phyloP scores from a whole-genome alignment of 441 rosid species.

The Populus hybrid region DNA sequence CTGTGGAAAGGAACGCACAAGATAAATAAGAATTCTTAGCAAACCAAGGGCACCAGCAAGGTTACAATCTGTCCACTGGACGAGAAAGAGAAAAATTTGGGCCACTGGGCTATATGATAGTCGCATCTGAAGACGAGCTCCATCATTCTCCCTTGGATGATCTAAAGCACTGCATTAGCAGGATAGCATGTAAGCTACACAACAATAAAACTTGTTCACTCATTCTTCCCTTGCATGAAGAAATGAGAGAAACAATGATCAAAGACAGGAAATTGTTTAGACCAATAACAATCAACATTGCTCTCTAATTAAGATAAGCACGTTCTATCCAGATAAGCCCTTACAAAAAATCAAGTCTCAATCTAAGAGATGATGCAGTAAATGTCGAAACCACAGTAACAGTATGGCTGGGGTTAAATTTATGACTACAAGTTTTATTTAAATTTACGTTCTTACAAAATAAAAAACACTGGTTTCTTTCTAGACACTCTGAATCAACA shows the following conservation, averaged over 20 bases:
- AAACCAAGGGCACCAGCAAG: conserved; percentile 76
- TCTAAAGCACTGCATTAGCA: conserved; percentile 57
- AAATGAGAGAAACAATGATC: neutral
- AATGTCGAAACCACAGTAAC: neutral
- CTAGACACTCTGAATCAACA: no score
- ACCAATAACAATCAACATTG: neutral
- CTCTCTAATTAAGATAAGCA: neutral
- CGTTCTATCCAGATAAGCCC: neutral
- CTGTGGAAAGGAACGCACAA: conserved; percentile 29
- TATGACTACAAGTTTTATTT: no score
- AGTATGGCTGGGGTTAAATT: neutral
- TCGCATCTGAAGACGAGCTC: conserved; percentile 52
- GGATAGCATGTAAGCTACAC: neutral
- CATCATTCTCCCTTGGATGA: conserved; percentile 61
- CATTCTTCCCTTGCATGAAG: neutral
- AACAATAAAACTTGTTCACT: neutral
- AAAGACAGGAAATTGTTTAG: neutral
- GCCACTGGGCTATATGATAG: conserved; percentile 68
- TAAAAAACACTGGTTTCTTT: no score
- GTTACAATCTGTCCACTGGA: conserved; percentile 77
- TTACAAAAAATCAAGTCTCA: neutral
- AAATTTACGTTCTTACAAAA: no score
- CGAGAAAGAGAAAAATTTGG: conserved; percentile 57
- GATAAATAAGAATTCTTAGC: conserved; percentile 58
- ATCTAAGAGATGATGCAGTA: neutral